phyloP scores from a whole-genome alignment of 1,139 yeast species.

The Blastobotrys arbuscula region DNA sequence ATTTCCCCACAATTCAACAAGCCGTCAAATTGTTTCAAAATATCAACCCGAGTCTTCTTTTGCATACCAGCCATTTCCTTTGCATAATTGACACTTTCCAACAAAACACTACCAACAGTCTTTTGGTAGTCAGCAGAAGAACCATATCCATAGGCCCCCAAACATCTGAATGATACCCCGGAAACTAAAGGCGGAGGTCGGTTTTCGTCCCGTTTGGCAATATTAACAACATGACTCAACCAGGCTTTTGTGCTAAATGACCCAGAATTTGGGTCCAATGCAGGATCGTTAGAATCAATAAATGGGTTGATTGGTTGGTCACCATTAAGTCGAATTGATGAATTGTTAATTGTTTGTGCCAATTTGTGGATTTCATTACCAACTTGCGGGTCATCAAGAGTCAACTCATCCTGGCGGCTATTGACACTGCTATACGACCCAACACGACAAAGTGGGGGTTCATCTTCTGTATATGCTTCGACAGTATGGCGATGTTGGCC shows the following conservation, averaged over 20 bases:
- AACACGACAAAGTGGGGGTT: neutral
- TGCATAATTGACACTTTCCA: constrained; percentile 26
- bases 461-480: neutral
- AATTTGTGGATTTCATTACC: constrained; percentile 19
- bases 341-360: constrained; percentile 26
- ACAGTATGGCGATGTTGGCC: no score
- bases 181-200: constrained; percentile 19
- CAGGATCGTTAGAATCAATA: constrained; percentile 15
- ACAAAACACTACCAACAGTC: constrained; percentile 53
- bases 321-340: constrained; percentile 10
- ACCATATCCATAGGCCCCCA: constrained; percentile 71
- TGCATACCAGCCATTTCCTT: constrained; percentile 19
- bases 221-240: constrained; percentile 55
- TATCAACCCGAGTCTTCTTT: constrained; percentile 42
- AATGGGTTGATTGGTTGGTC: constrained; percentile 11
- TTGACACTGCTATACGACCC: neutral
- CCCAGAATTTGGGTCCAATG: constrained; percentile 49
- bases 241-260: constrained; percentile 60
- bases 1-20: constrained; percentile 64
- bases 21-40: constrained; percentile 64
- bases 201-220: constrained; percentile 18
- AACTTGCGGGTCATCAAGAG: constrained; percentile 52
- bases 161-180: constrained; percentile 63
- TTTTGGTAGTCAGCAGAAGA: constrained; percentile 76
- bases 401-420: constrained; percentile 68